phyloP scores from a whole-genome alignment of 2,329 filamentous ascomycete species.

The Cladosporium oxysporum region DNA sequence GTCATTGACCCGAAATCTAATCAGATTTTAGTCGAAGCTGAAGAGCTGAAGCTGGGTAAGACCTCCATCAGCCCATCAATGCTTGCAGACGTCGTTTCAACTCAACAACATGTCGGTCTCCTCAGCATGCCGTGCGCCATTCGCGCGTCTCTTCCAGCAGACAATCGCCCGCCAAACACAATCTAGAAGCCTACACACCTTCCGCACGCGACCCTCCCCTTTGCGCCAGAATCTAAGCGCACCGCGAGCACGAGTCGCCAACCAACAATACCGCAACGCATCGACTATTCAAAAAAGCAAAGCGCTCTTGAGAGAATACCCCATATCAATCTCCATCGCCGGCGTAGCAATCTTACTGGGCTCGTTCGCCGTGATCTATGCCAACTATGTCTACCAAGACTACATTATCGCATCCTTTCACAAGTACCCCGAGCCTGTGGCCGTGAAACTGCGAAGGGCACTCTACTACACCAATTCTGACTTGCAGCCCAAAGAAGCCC shows the following conservation, averaged over 20 bases:
- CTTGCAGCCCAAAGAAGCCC: constrained; percentile 72
- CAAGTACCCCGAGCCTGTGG: constrained; percentile 68
- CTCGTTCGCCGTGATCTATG: constrained; percentile 44
- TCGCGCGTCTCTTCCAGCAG: constrained; percentile 11
- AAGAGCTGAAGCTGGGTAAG: not conserved
- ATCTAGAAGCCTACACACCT: constrained; percentile 25
- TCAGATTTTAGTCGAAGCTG: not conserved
- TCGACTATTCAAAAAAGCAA: constrained; percentile 18
- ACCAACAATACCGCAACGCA: constrained; percentile 26
- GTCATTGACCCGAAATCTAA: not conserved
- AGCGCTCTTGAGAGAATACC: constrained; percentile 21
- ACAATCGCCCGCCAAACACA: constrained; percentile 24
- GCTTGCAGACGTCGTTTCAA: not conserved
- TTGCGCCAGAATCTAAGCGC: not conserved
- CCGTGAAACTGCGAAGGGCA: constrained; percentile 76
- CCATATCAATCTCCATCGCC: constrained; percentile 23
- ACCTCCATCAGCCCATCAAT: not conserved
- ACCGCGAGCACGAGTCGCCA: constrained; percentile 8
- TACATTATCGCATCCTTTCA: constrained; percentile 53
- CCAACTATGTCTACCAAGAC: constrained; percentile 49
- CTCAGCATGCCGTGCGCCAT: constrained; percentile 9
- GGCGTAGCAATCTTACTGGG: constrained; percentile 39
- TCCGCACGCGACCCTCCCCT: constrained; percentile 19
- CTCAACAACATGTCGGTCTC: constrained; percentile 5
- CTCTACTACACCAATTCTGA: constrained; percentile 82